These are phyloP conservation scores for Dothistroma septosporum DNA, from an alignment of 2,329 filamentous ascomycete genomes.

Conservation along the genomic window DNA sequence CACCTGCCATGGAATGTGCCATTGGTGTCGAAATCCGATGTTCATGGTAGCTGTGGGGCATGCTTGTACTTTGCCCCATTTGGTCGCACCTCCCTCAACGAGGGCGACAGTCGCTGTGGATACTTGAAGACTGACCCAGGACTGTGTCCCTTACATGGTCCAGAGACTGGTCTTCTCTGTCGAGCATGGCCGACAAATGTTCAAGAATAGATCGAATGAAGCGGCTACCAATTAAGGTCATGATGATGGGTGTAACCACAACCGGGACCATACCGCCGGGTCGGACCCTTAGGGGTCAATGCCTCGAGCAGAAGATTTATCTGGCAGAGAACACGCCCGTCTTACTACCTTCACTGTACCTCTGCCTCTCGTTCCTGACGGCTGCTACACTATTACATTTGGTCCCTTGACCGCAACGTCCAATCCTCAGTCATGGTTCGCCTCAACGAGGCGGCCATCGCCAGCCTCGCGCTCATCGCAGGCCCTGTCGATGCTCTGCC, in stretches of 20 bases:
- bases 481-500: background rate
- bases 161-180: background rate
- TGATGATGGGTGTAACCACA: background rate
- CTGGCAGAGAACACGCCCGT: background rate
- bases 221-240: background rate
- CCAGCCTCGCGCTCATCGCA: background rate
- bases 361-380: background rate
- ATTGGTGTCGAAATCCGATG: no score
- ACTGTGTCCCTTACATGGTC: background rate
- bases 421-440: background rate
- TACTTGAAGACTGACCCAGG: background rate
- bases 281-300: background rate
- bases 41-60: no score
- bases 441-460: background rate
- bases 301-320: background rate
- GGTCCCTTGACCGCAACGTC: background rate
- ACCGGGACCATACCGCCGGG: background rate
- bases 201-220: background rate
- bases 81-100: no score
- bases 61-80: no score
- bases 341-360: background rate
- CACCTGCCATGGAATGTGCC: no score
- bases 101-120: background rate
- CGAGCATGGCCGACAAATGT: background rate
- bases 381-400: background rate